These are phyloP conservation scores for Avicennia marina DNA, from an alignment of 257 asterid genomes.

Conservation along the genomic window DNA sequence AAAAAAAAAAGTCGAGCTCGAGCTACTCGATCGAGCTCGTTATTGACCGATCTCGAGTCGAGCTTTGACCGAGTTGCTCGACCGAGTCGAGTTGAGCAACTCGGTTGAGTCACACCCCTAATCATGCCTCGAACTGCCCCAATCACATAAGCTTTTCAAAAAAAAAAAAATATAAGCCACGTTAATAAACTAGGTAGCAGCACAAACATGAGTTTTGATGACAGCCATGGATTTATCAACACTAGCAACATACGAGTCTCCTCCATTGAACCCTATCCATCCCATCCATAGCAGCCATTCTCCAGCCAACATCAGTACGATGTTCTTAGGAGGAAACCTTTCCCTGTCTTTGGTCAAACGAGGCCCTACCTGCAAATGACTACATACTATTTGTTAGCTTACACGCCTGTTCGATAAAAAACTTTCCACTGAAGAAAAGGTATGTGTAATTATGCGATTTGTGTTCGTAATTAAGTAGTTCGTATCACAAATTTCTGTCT, in stretches of 20 bases:
- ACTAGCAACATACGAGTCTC: conserved; percentile 61
- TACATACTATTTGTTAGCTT: background rate
- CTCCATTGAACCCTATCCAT: conserved; percentile 74
- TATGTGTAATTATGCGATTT: too few relatives aligned
- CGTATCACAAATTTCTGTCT: too few relatives aligned
- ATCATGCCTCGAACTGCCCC: conserved; percentile 77
- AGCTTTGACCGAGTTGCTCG: too few relatives aligned
- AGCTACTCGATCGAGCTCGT: too few relatives aligned
- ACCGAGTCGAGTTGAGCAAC: too few relatives aligned
- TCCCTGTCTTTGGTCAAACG: conserved; percentile 59
- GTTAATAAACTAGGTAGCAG: conserved; percentile 61
- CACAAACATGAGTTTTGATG: conserved; percentile 57
- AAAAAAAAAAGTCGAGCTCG: too few relatives aligned
- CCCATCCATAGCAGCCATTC: conserved; percentile 80
- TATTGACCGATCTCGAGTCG: too few relatives aligned
- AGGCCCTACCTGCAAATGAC: conserved; percentile 64
- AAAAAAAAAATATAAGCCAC: conserved; percentile 54
- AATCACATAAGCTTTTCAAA: conserved; percentile 52
- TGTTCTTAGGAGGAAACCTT: conserved; percentile 67
- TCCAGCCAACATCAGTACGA: conserved; percentile 63
- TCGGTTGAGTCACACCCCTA: too few relatives aligned
- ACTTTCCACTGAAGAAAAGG: too few relatives aligned
- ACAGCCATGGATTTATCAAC: conserved; percentile 62
- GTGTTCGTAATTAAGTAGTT: too few relatives aligned
- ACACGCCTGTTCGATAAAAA: background rate